Base-by-base conservation (phyloP, 176 grass and related monocot species). In the Carex pumila region DNA sequence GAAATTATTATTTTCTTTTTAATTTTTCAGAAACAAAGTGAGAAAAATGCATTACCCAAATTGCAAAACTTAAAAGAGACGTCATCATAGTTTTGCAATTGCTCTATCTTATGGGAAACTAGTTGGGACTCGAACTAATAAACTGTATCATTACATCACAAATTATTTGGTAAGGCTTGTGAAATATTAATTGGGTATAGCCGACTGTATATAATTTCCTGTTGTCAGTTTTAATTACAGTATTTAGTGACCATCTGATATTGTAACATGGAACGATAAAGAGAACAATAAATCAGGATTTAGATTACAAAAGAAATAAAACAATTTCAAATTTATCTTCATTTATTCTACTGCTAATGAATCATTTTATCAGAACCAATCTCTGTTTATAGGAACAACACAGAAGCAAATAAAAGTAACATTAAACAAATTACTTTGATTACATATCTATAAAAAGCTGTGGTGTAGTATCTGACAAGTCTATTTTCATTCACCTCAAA, bases 401-500 rank as follows among this genome's bases (percentile, higher is more conserved):
- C 36, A 45, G 0, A 45, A 71, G 67, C 17, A 19, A 71, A 74
- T 12, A 25, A 25, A 25, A 13, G n/a, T 21, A 52, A 74, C 18
- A 30, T 53, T 14, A 15, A 14, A 30, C 71, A 53, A 73, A 11
- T 50, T 50, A 2, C 39, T 75, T 30, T 50, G 12, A 50, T 75
- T 75, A 53, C 21, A 75, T 52, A 12, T 37, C 49, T 68, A 45
- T 7, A 68, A 4, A 75, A 74, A 50, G 45, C 45, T 75, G 45
- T 75, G 52, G 45, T 25, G 21, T 75, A 58, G 17, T 18, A 75
- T 6, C 71, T 15, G 71, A 75, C 30, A 19, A 19, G 9, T 22
- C 4, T 62, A 31, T 81, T 45, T 45, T 14, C 18, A 67, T 82
- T 82, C 80, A 82, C 29, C 80, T 82, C 61, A 82, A 50, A 36